Evolutionary conservation across 345 rosid species (phyloP).

Genomic region (Syzygium aromaticum): DNA sequence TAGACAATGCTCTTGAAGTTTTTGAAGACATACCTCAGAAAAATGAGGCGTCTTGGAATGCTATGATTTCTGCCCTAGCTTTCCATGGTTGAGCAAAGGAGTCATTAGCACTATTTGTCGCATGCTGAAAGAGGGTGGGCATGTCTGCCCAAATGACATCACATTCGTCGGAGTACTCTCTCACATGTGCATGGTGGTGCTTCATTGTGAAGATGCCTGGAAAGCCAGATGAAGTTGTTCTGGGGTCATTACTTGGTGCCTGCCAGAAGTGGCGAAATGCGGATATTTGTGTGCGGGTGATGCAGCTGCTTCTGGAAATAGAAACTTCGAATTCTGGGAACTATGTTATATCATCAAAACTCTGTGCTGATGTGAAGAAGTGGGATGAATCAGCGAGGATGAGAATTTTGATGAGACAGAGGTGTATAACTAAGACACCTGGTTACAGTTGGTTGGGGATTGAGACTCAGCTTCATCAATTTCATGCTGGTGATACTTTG

Average conservation of each 20-base stretch:
- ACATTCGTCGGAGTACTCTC: conserved; percentile 72
- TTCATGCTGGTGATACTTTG: conserved; percentile 52
- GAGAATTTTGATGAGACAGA: conserved; percentile 63
- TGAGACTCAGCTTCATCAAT: conserved; percentile 40
- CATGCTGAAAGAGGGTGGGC: conserved; percentile 31
- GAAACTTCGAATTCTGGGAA: conserved; percentile 72
- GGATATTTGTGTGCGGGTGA: conserved; percentile 42
- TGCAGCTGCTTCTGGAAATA: conserved; percentile 44
- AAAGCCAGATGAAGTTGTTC: conserved; percentile 60
- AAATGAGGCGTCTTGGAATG: conserved; percentile 86
- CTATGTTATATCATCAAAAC: conserved; percentile 69
- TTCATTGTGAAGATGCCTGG: conserved; percentile 62
- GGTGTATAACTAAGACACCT: conserved; percentile 66
- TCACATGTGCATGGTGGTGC: conserved; percentile 82
- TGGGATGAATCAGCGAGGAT: conserved; percentile 73
- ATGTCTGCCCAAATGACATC: conserved; percentile 49
- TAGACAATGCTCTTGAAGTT: conserved; percentile 53
- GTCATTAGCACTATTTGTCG: conserved; percentile 47
- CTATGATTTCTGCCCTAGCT: conserved; percentile 75
- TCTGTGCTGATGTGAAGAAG: conserved; percentile 57
- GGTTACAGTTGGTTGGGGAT: conserved; percentile 91
- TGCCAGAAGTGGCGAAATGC: conserved; percentile 50
- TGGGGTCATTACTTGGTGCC: conserved; percentile 78
- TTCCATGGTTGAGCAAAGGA: conserved; percentile 61
- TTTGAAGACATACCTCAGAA: conserved; percentile 57